Evolutionary conservation across 371 early-diverging fungal genomes (phyloP), one percentile per base, ranked within the genome.

Genomic region (Smittium mucronatum): DNA sequence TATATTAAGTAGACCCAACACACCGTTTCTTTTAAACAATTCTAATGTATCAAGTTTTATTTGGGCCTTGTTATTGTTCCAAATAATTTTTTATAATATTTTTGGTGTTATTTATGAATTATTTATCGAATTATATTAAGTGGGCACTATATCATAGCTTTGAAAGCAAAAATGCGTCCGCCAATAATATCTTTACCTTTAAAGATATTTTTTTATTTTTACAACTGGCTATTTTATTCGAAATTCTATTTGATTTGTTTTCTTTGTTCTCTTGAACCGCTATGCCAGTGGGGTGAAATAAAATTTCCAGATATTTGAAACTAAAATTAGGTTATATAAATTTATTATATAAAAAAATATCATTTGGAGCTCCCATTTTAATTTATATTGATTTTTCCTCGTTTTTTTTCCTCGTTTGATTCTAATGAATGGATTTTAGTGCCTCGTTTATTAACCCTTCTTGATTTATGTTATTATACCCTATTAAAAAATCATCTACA

Each of bases 401-500:
- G 28, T 70, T 73, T 1, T 70, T 36, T 0, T 63, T 28, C 32
- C 0, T 58, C 70, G 21, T 72, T 72, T 0, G 69, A 72, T 36
- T 69, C 66, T 17, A 5, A 0, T 17, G 36, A 30, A n/a, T 73
- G 73, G 17, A 73, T 60, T 1, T 60, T 29, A 70, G 60, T 0
- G 65, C 70, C 5, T 0, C 30, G 1, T 25, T 16, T 59, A 73
- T 67, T 0, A 21, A 25, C 5, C 0, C 32, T 1, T 69, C 16
- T 31, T 70, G 70, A 1, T 1, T 60, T 1, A 31, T 60, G 0
- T 60, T 64, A 29, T 34, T 63, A 11, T 35, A 63, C 1, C 64
- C 71, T 8, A 70, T 11, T 1, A 67, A 61, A 1, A 73, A 17
- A 32, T 73, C 67, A 35, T 73, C 73, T 16, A 70, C 71, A 26